Evolutionary conservation across 768 basidiomycete species (phyloP).

Genomic region (Phaeotremella fagi): DNA sequence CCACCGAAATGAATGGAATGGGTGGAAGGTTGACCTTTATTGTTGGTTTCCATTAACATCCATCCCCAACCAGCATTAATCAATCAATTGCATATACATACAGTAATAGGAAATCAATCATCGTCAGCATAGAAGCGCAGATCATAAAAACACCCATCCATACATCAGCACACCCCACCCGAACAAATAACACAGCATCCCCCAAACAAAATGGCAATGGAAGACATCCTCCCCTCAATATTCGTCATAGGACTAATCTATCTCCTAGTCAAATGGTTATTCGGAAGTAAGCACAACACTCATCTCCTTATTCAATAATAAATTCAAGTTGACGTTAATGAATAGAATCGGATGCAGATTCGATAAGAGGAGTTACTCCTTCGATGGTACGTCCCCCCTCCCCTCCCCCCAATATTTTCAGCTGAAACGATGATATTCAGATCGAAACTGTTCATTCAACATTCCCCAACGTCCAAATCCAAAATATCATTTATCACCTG

Average conservation of each 20-base stretch:
- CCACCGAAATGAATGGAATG: too few relatives aligned
- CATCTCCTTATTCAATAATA: background rate
- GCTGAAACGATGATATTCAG: constrained; percentile 7
- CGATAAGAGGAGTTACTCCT: constrained; percentile 29
- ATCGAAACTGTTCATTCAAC: constrained; percentile 40
- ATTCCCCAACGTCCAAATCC: constrained; percentile 40
- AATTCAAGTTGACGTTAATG: background rate
- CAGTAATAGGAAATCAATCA: too few relatives aligned
- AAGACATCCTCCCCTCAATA: constrained; percentile 32
- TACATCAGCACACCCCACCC: background rate
- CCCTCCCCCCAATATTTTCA: background rate
- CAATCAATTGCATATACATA: too few relatives aligned
- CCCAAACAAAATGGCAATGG: constrained; percentile 21
- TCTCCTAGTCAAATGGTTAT: constrained; percentile 24
- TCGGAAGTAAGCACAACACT: background rate
- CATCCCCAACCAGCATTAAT: too few relatives aligned
- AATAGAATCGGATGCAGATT: background rate
- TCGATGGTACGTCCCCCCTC: constrained; percentile 22
- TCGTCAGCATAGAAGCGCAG: too few relatives aligned
- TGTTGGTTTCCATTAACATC: too few relatives aligned
- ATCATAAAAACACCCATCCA: too few relatives aligned
- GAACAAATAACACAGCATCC: too few relatives aligned
- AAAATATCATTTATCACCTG: constrained; percentile 39
- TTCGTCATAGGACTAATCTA: constrained; percentile 30
- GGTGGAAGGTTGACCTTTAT: too few relatives aligned